Percentiles rank a stretch among this genome's conserved stretches.
Conservation (phyloP, 23 red algal genomes). For the Gracilaria gracilis region DNA sequence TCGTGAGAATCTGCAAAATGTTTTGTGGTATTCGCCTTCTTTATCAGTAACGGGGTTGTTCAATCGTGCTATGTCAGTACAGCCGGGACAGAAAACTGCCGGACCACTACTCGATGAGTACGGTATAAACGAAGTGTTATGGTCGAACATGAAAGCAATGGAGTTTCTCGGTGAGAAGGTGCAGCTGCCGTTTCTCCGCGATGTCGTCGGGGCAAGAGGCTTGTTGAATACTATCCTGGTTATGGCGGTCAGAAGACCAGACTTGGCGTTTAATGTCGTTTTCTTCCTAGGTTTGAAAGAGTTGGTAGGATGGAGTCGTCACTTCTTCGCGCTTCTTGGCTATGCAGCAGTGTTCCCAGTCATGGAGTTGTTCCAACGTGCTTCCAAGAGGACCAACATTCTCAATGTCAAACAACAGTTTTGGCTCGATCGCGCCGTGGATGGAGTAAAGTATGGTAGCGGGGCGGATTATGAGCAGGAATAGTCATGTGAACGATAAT, state of each 20-base stretch:
- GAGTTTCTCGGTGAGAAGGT: slow-evolving; percentile 50
- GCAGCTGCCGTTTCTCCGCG: slow-evolving; percentile 84
- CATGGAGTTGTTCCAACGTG: slow-evolving; percentile 4
- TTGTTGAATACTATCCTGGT: slow-evolving; percentile 71
- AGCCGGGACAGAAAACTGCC: slow-evolving; percentile 53
- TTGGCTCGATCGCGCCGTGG: slow-evolving; percentile 45
- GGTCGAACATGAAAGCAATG: slow-evolving; percentile 82
- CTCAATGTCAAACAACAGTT: slow-evolving; percentile 38
- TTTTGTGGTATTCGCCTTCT: slow-evolving; percentile 85
- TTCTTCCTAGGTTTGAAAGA: slow-evolving; percentile 66
- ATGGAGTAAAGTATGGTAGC: slow-evolving; percentile 55
- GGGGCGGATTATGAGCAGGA: slow-evolving; percentile 41
- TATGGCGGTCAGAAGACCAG: slow-evolving; percentile 62
- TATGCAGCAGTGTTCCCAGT: slow-evolving; percentile 42
- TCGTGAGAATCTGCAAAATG: slow-evolving; percentile 47
- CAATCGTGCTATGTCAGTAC: slow-evolving; percentile 84
- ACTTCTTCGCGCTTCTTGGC: slow-evolving; percentile 67
- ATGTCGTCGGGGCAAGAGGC: slow-evolving; percentile 80
- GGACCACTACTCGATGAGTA: slow-evolving; percentile 60
- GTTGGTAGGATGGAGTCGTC: slow-evolving; percentile 58
- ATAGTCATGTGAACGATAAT: not conserved
- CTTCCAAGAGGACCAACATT: slow-evolving; percentile 7
- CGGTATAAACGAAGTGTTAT: slow-evolving; percentile 70
- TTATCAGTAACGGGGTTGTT: slow-evolving; percentile 89
- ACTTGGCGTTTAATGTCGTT: slow-evolving; percentile 54